Evolutionary conservation across 2,329 filamentous ascomycete genomes (phyloP), one percentile per base, ranked within the genome.

Genomic region (Aspergillus transmontanensis): DNA sequence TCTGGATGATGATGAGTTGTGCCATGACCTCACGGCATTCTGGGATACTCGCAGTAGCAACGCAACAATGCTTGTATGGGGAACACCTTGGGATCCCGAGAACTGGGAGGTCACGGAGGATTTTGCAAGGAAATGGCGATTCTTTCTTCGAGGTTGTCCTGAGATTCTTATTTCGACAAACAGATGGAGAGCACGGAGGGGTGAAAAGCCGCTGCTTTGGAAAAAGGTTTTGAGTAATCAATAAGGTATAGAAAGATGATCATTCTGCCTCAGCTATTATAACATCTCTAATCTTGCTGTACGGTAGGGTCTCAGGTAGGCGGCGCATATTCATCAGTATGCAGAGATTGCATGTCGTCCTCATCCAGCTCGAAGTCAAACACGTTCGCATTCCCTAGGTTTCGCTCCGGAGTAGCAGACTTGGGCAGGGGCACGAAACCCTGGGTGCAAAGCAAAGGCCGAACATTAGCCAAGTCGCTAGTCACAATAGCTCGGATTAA

Each of bases 21-120:
- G 78, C 62, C 59, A 68, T 41, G 79, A 79, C 50, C 61, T 80
- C 10, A 68, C 74, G 43, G 74, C 61, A 0, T 70, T 70, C 53
- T 70, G 68, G 68, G 69, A 71, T 58, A 67, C 68, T 3, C 54
- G 58, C 14, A 68, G 66, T 58, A 64, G 57, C 0, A 57, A 57
- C 14, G 66, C 66, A 3, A 68, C 48, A 1, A 57, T 72, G 28
- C 41, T 82, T 2, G 71, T 81, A 3, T 82, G 80, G 80, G 74
- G 76, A 7, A 66, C 75, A 53, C 71, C 76, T 1, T 77, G 75
- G 70, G 72, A 73, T 57, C 62, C 70, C 4, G 36, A 56, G 9
- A 75, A 71, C 23, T 81, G 79, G 79, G 78, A 81, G 64, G 71
- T 79, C 14, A 78, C 73, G 1, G 74, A 75, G 57, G 71, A 63